Conservation (phyloP, 2,329 filamentous ascomycete species). For the Cryphonectria nitschkei region DNA sequence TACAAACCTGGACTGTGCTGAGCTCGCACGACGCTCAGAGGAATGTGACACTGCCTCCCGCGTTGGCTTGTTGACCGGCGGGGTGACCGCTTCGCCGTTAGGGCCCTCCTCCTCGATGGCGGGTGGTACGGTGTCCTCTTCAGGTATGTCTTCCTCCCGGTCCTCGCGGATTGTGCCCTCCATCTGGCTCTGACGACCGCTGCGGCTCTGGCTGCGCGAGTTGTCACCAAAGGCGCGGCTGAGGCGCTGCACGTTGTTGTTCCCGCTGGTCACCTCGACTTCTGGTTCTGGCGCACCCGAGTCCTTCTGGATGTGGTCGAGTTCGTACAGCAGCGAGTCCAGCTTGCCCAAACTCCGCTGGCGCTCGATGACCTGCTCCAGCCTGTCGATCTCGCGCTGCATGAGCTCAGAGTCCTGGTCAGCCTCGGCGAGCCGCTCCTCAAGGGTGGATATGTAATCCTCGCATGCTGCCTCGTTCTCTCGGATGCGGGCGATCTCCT, state of each 20-base stretch:
- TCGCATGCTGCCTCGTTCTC: constrained; percentile 91
- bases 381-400: constrained; percentile 91
- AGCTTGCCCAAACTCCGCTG: constrained; percentile 94
- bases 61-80: constrained; percentile 40
- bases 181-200: constrained; percentile 57
- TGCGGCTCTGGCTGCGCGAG: constrained; percentile 57
- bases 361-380: constrained; percentile 94
- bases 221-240: constrained; percentile 51
- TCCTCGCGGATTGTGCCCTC: constrained; percentile 60
- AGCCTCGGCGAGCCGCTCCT: constrained; percentile 91
- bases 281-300: constrained; percentile 47
- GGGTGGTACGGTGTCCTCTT: constrained; percentile 27
- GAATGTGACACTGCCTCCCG: constrained; percentile 28
- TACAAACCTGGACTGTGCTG: constrained; percentile 82
- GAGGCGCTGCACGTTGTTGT: constrained; percentile 47
- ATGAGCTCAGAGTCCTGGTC: constrained; percentile 96
- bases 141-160: constrained; percentile 46
- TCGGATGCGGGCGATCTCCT: constrained; percentile 83
- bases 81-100: constrained; percentile 38
- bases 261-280: constrained; percentile 43
- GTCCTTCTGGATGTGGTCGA: constrained; percentile 76
- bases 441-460: constrained; percentile 95
- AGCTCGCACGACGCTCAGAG: constrained; percentile 59
- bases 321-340: constrained; percentile 87
- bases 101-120: constrained; percentile 35